phyloP scores from a whole-genome alignment of 2,329 filamentous ascomycete species.

The Tolypocladium guangdongense region DNA sequence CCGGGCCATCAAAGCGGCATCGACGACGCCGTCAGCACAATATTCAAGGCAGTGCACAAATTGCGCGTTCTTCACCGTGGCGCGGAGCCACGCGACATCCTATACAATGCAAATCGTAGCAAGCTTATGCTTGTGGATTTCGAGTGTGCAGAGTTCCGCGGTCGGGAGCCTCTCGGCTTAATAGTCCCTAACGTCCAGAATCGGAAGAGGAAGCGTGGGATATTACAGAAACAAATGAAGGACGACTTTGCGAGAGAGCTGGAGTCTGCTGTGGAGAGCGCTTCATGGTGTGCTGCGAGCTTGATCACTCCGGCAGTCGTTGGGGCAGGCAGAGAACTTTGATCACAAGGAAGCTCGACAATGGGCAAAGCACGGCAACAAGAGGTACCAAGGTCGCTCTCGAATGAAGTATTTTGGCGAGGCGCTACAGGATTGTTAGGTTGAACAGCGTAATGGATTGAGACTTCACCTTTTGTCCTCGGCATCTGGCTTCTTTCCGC shows the following conservation, averaged over 20 bases:
- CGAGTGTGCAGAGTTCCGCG: conserved; percentile 13
- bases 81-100: conserved; percentile 19
- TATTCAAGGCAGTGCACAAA: conserved; percentile 6
- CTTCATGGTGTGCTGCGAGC: background rate
- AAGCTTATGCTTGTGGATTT: conserved; percentile 22
- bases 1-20: background rate
- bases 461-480: too few species aligned
- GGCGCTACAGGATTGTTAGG: too few species aligned
- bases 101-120: conserved; percentile 14
- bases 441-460: too few species aligned
- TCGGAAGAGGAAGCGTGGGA: conserved; percentile 12
- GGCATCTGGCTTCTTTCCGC: too few species aligned
- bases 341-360: too few species aligned
- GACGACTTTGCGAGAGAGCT: conserved; percentile 6
- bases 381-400: too few species aligned
- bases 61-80: conserved; percentile 15
- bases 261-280: background rate
- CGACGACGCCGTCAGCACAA: background rate
- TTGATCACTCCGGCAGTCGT: too few species aligned
- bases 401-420: too few species aligned
- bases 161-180: conserved; percentile 9
- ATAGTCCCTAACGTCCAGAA: conserved; percentile 9
- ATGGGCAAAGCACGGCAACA: too few species aligned
- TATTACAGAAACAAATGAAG: conserved; percentile 7
- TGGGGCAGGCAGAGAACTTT: too few species aligned